Evolutionary conservation across 805 yeast genomes (phyloP).

Genomic region (Kodamaea lidongshanica): DNA sequence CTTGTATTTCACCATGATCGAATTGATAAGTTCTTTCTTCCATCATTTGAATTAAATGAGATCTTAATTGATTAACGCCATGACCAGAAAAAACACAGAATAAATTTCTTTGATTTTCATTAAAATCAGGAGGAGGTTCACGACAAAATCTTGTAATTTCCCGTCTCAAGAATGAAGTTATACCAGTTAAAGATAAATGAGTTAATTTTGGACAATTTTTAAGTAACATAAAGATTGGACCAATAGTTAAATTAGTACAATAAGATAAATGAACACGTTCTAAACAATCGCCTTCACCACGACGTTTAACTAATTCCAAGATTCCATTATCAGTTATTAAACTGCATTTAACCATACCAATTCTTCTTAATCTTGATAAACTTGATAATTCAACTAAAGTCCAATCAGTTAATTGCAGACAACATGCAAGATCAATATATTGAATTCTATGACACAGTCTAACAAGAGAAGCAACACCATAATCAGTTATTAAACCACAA

Average conservation of each 20-base stretch:
- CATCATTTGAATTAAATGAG: slow-evolving; percentile 49
- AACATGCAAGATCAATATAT: slow-evolving; percentile 92
- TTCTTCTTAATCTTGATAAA: slow-evolving; percentile 75
- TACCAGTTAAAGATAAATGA: slow-evolving; percentile 89
- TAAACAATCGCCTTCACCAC: slow-evolving; percentile 71
- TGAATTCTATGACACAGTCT: slow-evolving; percentile 78
- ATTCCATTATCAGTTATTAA: slow-evolving; percentile 84
- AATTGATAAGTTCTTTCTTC: slow-evolving; percentile 29
- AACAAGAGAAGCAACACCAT: slow-evolving; percentile 71
- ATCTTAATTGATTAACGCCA: slow-evolving; percentile 74
- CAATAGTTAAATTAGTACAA: slow-evolving; percentile 72
- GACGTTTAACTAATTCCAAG: slow-evolving; percentile 55
- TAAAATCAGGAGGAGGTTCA: slow-evolving; percentile 88
- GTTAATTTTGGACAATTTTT: slow-evolving; percentile 81
- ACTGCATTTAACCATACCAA: slow-evolving; percentile 88
- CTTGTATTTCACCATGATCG: slow-evolving; percentile 29
- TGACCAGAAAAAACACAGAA: slow-evolving; percentile 93
- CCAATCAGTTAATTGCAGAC: slow-evolving; percentile 79
- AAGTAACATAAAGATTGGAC: slow-evolving; percentile 69
- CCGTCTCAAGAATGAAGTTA: slow-evolving; percentile 76
- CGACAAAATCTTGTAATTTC: slow-evolving; percentile 86
- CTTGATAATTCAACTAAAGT: slow-evolving; percentile 71
- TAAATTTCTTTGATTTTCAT: slow-evolving; percentile 71
- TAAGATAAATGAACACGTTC: slow-evolving; percentile 93
- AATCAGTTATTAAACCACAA: slow-evolving; percentile 84